Evolutionary conservation across 2,329 filamentous ascomycete species (phyloP).

Genomic region (Fusarium sp.): DNA sequence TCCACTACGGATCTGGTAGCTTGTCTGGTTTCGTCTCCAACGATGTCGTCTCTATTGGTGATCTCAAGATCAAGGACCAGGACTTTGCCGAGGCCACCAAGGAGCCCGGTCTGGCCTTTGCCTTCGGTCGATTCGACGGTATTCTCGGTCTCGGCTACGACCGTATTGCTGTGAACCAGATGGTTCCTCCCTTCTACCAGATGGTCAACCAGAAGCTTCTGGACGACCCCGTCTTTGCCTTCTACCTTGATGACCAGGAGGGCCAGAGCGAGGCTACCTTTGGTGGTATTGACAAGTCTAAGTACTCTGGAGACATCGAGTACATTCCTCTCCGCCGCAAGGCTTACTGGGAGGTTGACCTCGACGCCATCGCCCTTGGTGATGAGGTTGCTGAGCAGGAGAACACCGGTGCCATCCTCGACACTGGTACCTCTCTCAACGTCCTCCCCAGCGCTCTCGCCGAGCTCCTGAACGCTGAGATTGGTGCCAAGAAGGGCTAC

Average conservation of each 20-base stretch:
- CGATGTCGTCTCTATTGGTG: constrained; percentile 88
- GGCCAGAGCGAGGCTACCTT: constrained; percentile 90
- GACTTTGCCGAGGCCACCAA: constrained; percentile 96
- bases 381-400: constrained; percentile 90
- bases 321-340: constrained; percentile 97
- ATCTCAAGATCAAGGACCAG: constrained; percentile 89
- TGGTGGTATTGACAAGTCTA: constrained; percentile 86
- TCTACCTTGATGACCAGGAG: constrained; percentile 87
- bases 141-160: constrained; percentile 96
- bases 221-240: constrained; percentile 94
- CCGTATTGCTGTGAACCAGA: constrained; percentile 96
- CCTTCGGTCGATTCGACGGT: constrained; percentile 97
- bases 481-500: constrained; percentile 97
- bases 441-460: constrained; percentile 92
- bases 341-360: constrained; percentile 99
- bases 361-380: constrained; percentile 92
- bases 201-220: constrained; percentile 91
- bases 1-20: constrained; percentile 94
- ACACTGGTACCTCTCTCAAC: constrained; percentile 98
- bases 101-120: constrained; percentile 96
- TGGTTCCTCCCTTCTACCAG: constrained; percentile 96
- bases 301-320: constrained; percentile 87
- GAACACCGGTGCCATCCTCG: constrained; percentile 94
- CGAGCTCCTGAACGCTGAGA: constrained; percentile 97
- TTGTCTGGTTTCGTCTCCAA: constrained; percentile 94